Evolutionary conservation across 2,329 filamentous ascomycete species (phyloP).

Genomic region (Paramyrothecium roridum): DNA sequence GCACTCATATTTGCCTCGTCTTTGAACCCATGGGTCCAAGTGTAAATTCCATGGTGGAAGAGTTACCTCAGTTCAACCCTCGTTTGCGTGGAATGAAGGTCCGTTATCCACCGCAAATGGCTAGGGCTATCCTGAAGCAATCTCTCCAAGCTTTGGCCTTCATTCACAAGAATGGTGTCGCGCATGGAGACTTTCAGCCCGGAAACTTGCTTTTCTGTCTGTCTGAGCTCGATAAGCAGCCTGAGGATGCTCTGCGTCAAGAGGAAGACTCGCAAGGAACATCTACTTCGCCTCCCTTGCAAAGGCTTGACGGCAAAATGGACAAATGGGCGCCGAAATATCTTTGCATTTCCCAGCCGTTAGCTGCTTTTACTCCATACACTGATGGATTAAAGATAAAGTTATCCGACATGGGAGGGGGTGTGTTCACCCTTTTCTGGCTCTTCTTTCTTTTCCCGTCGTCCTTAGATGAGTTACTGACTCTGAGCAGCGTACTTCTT

Average conservation of each 20-base stretch:
- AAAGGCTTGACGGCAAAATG: conserved; percentile 24
- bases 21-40: conserved; percentile 29
- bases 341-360: conserved; percentile 22
- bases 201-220: conserved; percentile 32
- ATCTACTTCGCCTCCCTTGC: conserved; percentile 15
- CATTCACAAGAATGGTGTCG: conserved; percentile 34
- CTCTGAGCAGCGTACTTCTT: conserved; percentile 19
- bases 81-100: conserved; percentile 15
- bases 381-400: conserved; percentile 22
- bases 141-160: conserved; percentile 29
- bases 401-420: conserved; percentile 23
- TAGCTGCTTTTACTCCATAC: conserved; percentile 13
- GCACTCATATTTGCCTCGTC: conserved; percentile 24
- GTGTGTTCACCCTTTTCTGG: conserved; percentile 14
- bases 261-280: no score
- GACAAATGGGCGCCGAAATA: conserved; percentile 23
- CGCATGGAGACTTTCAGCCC: conserved; percentile 35
- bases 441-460: neutral
- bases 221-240: conserved; percentile 17
- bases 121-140: conserved; percentile 36
- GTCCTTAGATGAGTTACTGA: no score
- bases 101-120: conserved; percentile 35
- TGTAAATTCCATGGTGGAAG: conserved; percentile 32
- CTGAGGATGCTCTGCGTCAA: conserved; percentile 7
- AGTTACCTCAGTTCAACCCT: conserved; percentile 25